Evolutionary conservation across 805 yeast species (phyloP).

Genomic region (Cyberlindnera galapagoensis): DNA sequence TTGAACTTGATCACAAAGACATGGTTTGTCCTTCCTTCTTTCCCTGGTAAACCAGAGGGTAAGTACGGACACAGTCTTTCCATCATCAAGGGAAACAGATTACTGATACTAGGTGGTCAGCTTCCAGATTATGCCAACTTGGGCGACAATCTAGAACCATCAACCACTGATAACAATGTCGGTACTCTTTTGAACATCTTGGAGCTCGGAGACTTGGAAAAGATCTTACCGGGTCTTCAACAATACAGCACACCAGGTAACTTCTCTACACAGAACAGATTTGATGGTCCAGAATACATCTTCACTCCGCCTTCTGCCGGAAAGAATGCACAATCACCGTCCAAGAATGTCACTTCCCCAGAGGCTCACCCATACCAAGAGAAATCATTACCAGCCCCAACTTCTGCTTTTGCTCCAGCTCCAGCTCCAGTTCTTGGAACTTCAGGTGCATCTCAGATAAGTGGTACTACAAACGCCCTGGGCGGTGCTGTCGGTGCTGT

Average conservation of each 20-base stretch:
- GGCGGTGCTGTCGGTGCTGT: not conserved
- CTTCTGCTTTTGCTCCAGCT: not conserved
- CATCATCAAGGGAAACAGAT: constrained; percentile 54
- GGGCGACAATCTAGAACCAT: constrained; percentile 45
- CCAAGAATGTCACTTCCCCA: constrained; percentile 2
- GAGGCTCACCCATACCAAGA: not conserved
- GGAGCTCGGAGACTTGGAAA: constrained; percentile 38
- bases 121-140: constrained; percentile 56
- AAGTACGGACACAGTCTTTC: constrained; percentile 91
- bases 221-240: constrained; percentile 31
- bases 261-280: constrained; percentile 12
- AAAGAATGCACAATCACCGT: constrained; percentile 4
- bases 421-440: too few species aligned
- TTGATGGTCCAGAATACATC: constrained; percentile 17
- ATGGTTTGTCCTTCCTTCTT: constrained; percentile 60
- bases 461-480: constrained; percentile 1
- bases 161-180: constrained; percentile 43
- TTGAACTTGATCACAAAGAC: constrained; percentile 64
- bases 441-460: too few species aligned
- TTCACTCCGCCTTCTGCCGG: constrained; percentile 13
- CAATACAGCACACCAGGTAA: constrained; percentile 31
- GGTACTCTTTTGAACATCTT: constrained; percentile 61
- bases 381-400: too few species aligned
- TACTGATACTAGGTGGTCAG: constrained; percentile 91
- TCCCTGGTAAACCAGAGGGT: constrained; percentile 57